Base-by-base conservation (phyloP, 2,329 filamentous ascomycete genomes). In the Leptodontidium sp. region DNA sequence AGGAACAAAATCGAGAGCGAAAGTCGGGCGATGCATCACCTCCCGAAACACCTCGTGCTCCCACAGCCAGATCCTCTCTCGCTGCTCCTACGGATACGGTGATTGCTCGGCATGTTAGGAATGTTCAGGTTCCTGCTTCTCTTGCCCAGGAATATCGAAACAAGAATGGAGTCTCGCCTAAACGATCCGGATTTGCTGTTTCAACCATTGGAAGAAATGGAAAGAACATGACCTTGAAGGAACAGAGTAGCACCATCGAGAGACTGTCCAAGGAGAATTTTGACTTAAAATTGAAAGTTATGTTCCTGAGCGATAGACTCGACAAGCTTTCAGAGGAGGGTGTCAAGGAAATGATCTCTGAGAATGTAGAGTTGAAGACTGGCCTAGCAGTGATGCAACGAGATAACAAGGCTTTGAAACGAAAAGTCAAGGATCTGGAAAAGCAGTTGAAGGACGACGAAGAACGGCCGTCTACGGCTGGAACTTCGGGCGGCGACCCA, bases 201-300 rank as follows among this genome's bases (percentile, higher is more conserved):
- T 85, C 84, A 0, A 80, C 84, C 4, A 79, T 84, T 65, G 82
- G 83, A 38, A 85, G 88, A 53, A 85, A 85, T 55, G 89, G 90
- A 24, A 90, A 87, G 76, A 93, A 88, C 74, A 83, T 99, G 81
- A 98, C 96, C 0, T 83, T 99, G 50, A 98, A 98, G 79, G 96
- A 99, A 80, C 96, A 99, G 80, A 97, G 95, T 78, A 97, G 92
- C 81, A 98, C 95, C 15, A 98, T 99, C 72, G 96, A 99, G 80
- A 90, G 94, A 68, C 86, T 98, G 1, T 97, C 93, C 69, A 99
- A 99, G 81, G 96, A 99, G 80, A 99, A 99, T 73, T 99, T 98
- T 78, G 95, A 98, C 78, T 83, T 98, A 66, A 98, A 98, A 81
- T 90, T 98, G 81, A 97, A 97, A 79, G 96, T 98, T 72, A 97